phyloP scores from a whole-genome alignment of 2,329 filamentous ascomycete species.

The Venturia effusa region DNA sequence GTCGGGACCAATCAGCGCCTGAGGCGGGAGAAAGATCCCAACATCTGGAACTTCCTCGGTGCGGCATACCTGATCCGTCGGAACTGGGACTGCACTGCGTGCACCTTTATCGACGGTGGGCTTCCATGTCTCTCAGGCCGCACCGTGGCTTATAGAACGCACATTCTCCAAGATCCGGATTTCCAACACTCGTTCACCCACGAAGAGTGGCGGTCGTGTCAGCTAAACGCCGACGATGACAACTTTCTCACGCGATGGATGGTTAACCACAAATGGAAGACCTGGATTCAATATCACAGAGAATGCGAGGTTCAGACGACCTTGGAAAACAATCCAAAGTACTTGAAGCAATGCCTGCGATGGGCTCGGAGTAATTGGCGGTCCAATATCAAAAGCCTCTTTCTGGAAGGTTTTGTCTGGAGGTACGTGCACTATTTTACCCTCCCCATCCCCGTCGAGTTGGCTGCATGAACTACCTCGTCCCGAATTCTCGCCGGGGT shows the following conservation, averaged over 20 bases:
- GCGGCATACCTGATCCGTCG: constrained; percentile 85
- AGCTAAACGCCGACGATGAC: constrained; percentile 92
- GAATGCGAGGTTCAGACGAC: constrained; percentile 91
- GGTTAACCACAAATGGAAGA: constrained; percentile 85
- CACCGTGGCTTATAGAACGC: constrained; percentile 82
- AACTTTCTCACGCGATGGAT: constrained; percentile 98
- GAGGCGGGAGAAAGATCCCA: constrained; percentile 53
- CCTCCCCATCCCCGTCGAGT: constrained; percentile 7
- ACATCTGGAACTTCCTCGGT: constrained; percentile 79
- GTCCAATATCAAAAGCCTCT: constrained; percentile 86
- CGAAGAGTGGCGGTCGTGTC: constrained; percentile 79
- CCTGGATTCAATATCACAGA: constrained; percentile 85
- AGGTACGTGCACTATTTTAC: constrained; percentile 55
- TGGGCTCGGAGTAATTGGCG: constrained; percentile 98
- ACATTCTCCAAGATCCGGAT: constrained; percentile 73
- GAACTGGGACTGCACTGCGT: constrained; percentile 95
- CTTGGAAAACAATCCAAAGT: constrained; percentile 78
- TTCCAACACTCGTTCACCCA: constrained; percentile 87
- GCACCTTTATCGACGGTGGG: constrained; percentile 87
- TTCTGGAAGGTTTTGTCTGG: constrained; percentile 75
- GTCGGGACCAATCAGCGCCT: constrained; percentile 88
- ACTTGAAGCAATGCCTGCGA: constrained; percentile 82
- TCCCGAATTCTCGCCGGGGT: constrained; percentile 16
- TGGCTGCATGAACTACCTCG: constrained; percentile 12
- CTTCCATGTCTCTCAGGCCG: constrained; percentile 95